These are phyloP conservation scores for Leptographium flavum DNA, from an alignment of 2,329 filamentous ascomycete genomes.

Conservation along the genomic window DNA sequence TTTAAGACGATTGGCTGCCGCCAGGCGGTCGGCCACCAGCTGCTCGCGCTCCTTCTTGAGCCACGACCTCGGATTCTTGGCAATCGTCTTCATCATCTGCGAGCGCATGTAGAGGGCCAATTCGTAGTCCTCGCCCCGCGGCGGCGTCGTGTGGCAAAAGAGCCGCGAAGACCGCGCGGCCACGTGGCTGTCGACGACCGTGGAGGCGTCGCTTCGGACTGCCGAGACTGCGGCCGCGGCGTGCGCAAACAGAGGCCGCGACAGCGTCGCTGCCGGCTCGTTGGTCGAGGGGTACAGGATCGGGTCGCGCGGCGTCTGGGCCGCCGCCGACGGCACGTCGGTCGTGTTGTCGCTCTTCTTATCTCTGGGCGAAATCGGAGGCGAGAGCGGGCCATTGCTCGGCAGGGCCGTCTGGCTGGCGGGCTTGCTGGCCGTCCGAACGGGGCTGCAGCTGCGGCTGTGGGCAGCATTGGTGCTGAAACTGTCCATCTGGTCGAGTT, in stretches of 20 bases:
- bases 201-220: constrained; percentile 24
- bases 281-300: constrained; percentile 38
- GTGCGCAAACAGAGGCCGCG: constrained; percentile 35
- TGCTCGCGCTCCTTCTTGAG: constrained; percentile 34
- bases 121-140: constrained; percentile 38
- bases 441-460: constrained; percentile 8
- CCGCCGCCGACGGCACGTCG: not conserved
- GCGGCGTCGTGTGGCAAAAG: constrained; percentile 30
- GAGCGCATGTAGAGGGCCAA: constrained; percentile 37
- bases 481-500: constrained; percentile 36
- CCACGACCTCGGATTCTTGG: constrained; percentile 20
- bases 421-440: not conserved
- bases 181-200: constrained; percentile 36
- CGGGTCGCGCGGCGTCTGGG: constrained; percentile 30
- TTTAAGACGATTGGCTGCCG: constrained; percentile 22
- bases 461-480: constrained; percentile 23
- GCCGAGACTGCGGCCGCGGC: constrained; percentile 27
- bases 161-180: constrained; percentile 26
- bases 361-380: constrained; percentile 41
- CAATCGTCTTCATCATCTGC: constrained; percentile 27
- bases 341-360: constrained; percentile 17
- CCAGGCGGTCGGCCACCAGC: constrained; percentile 32
- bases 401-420: constrained; percentile 20
- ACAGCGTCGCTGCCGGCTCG: constrained; percentile 27
- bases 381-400: constrained; percentile 33